Evolutionary conservation across 1,139 yeast species (phyloP), one percentile per base, ranked within the genome.

Genomic region (Trichomonascaceae sp.): DNA sequence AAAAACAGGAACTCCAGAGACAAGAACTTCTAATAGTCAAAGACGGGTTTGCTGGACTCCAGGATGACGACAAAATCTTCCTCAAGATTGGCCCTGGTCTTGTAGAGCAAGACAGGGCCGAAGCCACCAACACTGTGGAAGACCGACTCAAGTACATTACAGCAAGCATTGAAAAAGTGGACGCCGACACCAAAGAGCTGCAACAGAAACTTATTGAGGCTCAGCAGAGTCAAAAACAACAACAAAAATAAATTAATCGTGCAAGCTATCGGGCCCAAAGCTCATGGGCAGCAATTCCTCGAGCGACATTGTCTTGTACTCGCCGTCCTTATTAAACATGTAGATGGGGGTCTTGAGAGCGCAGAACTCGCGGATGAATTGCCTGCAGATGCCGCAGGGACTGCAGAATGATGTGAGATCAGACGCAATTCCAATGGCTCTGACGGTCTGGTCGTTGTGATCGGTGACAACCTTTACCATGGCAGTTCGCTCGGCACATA

Each of bases 361-460:
- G 3, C 65, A 69, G 54, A 84, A 85, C 54, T 85, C 96, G 22
- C 93, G 63, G 26, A 85, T 73, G 40, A 80, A 71, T 54, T 89
- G 98, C 37, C 98, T 66, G 50, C 98, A 89, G 29, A 89, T 77
- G 3, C 98, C 98, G 55, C 98, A 89, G 0, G 98, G 98, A 6
- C 87, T 67, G 13, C 81, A 75, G 17, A 76, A 66, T 9, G 65
- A 67, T 0, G 59, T 60, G 16, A 70, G 54, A 48, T 80, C 89
- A 22, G 84, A 69, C 3, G 81, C 63, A 17, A 84, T 75, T 2
- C 85, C 95, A 38, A 85, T 67, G 3, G 79, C 80, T 40, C 59
- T 64, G n/a, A n/a, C n/a, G 52, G 75, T 71, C 22, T 46, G 34
- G 6, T 47, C 56, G 46, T 67, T 56, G 28, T 80, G 70, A 39